Evolutionary conservation across 148 eudicot genomes (phyloP).

Genomic region (Mesembryanthemum crystallinum): DNA sequence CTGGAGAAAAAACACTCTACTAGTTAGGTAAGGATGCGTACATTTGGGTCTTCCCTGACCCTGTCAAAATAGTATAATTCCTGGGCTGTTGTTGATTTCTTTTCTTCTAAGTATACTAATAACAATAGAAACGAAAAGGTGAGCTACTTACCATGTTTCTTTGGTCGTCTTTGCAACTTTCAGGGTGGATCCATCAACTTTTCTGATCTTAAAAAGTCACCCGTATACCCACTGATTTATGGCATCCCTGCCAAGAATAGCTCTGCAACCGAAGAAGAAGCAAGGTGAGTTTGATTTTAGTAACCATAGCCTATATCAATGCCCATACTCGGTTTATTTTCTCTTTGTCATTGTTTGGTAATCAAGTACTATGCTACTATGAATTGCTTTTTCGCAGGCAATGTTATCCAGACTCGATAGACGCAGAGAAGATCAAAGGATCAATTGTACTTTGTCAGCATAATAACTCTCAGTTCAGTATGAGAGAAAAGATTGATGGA

Average conservation of each 20-base stretch:
- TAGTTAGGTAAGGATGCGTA: too few species aligned
- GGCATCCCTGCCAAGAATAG: conserved; percentile 35
- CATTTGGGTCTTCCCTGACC: too few species aligned
- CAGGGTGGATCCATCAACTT: conserved; percentile 72
- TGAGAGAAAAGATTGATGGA: conserved; percentile 18
- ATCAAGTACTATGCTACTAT: background rate
- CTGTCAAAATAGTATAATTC: too few species aligned
- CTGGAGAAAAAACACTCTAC: too few species aligned
- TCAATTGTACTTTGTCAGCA: conserved; percentile 51
- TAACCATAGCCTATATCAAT: background rate
- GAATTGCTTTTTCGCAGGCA: conserved; percentile 29
- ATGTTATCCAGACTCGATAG: conserved; percentile 44
- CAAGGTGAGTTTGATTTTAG: conserved; percentile 27
- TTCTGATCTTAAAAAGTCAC: conserved; percentile 35
- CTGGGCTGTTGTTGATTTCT: too few species aligned
- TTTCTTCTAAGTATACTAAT: too few species aligned
- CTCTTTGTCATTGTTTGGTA: background rate
- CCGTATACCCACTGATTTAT: conserved; percentile 49
- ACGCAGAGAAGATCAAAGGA: conserved; percentile 43
- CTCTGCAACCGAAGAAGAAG: conserved; percentile 27
- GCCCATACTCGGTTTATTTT: background rate
- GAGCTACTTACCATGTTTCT: too few species aligned
- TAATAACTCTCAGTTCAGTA: conserved; percentile 1
- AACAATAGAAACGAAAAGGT: too few species aligned
- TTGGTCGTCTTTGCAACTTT: background rate